Conservation (phyloP, 2,329 filamentous ascomycete species). For the Tolypocladium guangdongense region DNA sequence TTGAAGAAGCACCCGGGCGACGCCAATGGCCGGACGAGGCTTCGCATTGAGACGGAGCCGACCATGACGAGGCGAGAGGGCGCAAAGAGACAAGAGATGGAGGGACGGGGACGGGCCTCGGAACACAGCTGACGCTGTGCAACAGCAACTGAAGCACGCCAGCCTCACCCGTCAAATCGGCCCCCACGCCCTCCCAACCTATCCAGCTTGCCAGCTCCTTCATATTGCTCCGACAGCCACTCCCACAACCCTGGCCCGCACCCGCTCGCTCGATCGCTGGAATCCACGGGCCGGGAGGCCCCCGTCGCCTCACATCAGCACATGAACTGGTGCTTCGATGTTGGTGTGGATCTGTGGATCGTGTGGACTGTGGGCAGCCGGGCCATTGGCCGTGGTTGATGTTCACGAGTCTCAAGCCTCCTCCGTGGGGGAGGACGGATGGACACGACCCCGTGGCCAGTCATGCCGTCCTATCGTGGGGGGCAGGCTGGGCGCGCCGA, state of each 20-base stretch:
- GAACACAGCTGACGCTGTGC: not conserved
- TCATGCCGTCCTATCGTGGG: conserved; percentile 2
- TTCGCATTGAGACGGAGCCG: not conserved
- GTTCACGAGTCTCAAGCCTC: not conserved
- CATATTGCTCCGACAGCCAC: too few relatives aligned
- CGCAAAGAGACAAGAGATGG: not conserved
- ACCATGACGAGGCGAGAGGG: not conserved
- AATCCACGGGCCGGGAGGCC: not conserved
- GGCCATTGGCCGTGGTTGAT: not conserved
- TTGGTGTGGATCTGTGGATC: not conserved
- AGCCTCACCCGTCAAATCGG: not conserved
- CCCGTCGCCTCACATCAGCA: not conserved
- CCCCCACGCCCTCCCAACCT: not conserved
- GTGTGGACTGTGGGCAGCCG: conserved; percentile 1
- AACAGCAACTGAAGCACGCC: not conserved
- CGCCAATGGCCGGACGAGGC: not conserved
- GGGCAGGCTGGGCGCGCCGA: conserved; percentile 1
- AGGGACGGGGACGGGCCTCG: not conserved
- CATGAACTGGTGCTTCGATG: not conserved
- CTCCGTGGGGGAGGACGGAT: conserved; percentile 2
- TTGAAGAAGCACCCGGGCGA: not conserved
- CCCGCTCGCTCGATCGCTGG: not conserved
- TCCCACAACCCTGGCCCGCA: not conserved
- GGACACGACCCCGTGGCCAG: not conserved
- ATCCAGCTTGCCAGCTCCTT: too few relatives aligned